Conservation (phyloP, 306 rosid species). For the Quercus berberidifolia region DNA sequence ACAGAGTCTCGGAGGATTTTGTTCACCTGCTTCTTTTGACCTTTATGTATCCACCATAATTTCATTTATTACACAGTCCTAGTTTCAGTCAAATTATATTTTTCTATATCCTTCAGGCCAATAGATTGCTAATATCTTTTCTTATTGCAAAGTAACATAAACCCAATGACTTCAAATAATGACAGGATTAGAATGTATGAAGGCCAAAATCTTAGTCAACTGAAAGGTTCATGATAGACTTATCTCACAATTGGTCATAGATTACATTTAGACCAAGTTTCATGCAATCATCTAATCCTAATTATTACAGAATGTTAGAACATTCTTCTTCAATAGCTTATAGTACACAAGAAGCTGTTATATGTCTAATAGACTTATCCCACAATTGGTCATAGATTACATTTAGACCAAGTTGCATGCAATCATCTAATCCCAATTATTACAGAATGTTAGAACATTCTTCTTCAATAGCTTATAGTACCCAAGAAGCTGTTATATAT, state of each 20-base stretch:
- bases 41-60: not conserved
- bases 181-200: not conserved
- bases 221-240: not conserved
- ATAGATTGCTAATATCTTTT: not conserved
- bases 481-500: not conserved
- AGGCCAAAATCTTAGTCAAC: not conserved
- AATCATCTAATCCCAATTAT: not conserved
- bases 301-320: not conserved
- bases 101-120: not conserved
- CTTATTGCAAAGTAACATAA: not conserved
- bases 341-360: not conserved
- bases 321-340: not conserved
- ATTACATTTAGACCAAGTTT: not conserved
- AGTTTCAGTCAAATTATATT: not conserved
- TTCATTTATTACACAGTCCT: not conserved
- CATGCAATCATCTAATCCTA: not conserved
- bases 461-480: not conserved
- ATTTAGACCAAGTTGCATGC: not conserved
- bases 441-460: not conserved
- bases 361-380: not conserved
- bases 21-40: not conserved
- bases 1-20: not conserved
- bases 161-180: not conserved
- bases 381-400: not conserved
- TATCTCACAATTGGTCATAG: not conserved